Conservation (phyloP, 2,329 filamentous ascomycete genomes). For the Colletotrichum costaricense region DNA sequence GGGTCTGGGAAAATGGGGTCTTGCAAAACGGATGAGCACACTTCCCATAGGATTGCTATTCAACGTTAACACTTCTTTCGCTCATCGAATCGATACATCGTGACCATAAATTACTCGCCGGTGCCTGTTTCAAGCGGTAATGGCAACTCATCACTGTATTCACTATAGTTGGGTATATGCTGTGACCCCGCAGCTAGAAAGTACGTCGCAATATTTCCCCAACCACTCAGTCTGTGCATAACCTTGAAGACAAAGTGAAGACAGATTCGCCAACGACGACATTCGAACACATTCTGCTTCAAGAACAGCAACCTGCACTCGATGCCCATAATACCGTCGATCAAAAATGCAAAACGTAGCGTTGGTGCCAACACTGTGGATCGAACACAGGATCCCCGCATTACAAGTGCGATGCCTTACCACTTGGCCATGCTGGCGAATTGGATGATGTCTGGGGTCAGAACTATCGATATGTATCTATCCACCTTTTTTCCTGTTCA, state of each 20-base stretch:
- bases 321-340: background rate
- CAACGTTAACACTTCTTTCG: background rate
- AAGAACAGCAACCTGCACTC: no score
- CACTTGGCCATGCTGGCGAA: constrained; percentile 45
- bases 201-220: no score
- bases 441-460: rapidly evolving
- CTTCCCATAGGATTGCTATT: background rate
- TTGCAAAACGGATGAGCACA: no score
- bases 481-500: rapidly evolving
- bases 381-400: constrained; percentile 49
- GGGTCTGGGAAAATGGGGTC: background rate
- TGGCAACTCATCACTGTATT: no score
- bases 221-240: no score
- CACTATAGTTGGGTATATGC: no score
- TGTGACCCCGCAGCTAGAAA: no score
- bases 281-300: no score
- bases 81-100: background rate
- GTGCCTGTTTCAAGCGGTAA: no score
- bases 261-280: no score
- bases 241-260: no score
- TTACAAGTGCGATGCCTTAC: constrained; percentile 50
- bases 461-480: rapidly evolving
- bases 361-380: constrained; percentile 43
- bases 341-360: background rate
- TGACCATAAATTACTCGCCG: no score